Conservation (phyloP, 2,329 filamentous ascomycete genomes). For the Sporothrix brasiliensis region DNA sequence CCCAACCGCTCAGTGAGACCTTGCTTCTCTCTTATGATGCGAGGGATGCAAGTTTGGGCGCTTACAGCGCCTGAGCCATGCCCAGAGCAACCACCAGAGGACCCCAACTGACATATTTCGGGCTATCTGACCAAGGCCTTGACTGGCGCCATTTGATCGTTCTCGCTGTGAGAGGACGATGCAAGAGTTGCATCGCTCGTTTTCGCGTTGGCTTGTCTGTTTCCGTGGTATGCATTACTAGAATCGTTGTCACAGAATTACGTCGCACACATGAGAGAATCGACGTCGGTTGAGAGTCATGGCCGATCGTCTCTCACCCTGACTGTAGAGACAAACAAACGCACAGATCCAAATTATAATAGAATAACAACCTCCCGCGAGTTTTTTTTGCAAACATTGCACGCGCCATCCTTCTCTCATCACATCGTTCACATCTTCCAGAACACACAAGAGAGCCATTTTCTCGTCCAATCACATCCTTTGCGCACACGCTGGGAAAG, state of each 20-base stretch:
- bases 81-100: background rate
- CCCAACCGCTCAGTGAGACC: background rate
- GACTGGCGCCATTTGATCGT: background rate
- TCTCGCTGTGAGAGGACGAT: background rate
- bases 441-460: background rate
- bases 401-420: background rate
- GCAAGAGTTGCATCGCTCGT: background rate
- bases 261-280: too few relatives aligned
- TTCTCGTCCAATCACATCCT: constrained; percentile 13
- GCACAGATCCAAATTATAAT: too few relatives aligned
- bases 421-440: background rate
- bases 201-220: background rate
- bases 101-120: background rate
- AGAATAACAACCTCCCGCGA: too few relatives aligned
- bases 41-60: constrained; percentile 12
- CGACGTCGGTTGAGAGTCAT: too few relatives aligned
- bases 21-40: background rate
- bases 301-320: too few relatives aligned
- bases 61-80: constrained; percentile 27
- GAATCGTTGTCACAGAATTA: too few relatives aligned
- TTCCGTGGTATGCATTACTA: background rate
- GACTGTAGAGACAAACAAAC: too few relatives aligned
- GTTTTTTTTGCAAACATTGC: too few relatives aligned
- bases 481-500: background rate
- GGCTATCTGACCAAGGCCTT: too few relatives aligned